phyloP scores from a whole-genome alignment of 257 asterid species.

The Solanum bukasovii region DNA sequence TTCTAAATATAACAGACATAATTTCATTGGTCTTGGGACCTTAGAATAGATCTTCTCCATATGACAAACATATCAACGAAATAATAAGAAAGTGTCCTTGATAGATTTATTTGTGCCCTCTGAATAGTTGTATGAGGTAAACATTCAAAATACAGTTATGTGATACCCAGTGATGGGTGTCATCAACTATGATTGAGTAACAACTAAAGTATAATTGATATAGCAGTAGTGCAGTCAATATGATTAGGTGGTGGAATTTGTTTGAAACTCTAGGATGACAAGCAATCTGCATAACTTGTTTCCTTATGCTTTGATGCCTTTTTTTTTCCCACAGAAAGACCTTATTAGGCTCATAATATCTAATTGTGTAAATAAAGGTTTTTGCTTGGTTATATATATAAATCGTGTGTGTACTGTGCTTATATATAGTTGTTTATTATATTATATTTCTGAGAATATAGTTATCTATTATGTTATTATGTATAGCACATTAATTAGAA shows the following conservation, averaged over 20 bases:
- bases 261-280: not conserved
- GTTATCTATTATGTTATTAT: not conserved
- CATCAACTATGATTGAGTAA: not conserved
- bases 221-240: not conserved
- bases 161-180: not conserved
- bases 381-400: not conserved
- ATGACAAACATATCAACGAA: not conserved
- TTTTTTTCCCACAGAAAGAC: not conserved
- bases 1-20: not conserved
- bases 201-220: not conserved
- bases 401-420: not conserved
- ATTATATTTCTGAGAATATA: not conserved
- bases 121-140: not conserved
- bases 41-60: not conserved
- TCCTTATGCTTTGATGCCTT: not conserved
- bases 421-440: not conserved
- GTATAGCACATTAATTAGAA: not conserved
- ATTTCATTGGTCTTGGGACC: not conserved
- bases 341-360: not conserved
- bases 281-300: not conserved
- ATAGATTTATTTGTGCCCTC: not conserved
- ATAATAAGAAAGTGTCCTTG: not conserved
- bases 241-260: not conserved
- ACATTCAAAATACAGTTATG: not conserved
- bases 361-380: not conserved